Conservation (phyloP, 2,329 filamentous ascomycete genomes). For the Pseudogymnoascus sp. region DNA sequence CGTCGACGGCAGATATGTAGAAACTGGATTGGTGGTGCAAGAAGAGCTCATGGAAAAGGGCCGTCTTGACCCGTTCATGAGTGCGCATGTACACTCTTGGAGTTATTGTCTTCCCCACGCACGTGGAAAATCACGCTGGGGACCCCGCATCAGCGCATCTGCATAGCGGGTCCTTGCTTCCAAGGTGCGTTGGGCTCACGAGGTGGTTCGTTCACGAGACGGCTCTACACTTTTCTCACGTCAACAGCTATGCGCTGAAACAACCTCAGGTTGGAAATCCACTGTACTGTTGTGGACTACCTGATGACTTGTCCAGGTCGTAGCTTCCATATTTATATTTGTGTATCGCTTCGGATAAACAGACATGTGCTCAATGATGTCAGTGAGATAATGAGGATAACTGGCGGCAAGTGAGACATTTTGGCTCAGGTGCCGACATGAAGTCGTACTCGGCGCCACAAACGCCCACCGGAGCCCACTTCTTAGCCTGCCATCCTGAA, state of each 20-base stretch:
- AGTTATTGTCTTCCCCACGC: neutral
- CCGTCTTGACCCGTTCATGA: neutral
- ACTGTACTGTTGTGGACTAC: neutral
- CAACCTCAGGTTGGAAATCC: neutral
- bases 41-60: neutral
- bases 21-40: neutral
- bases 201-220: neutral
- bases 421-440: conserved; percentile 4
- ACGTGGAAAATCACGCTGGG: conserved; percentile 3
- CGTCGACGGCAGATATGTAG: neutral
- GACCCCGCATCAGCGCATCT: neutral
- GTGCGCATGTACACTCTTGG: no score
- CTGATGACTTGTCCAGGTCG: conserved; percentile 1
- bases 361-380: conserved; percentile 2
- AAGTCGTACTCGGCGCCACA: neutral
- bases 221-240: neutral
- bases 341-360: neutral
- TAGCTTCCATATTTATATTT: neutral
- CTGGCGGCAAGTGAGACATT: neutral
- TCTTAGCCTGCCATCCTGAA: neutral
- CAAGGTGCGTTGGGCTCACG: neutral
- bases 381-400: neutral
- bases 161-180: neutral
- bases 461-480: neutral
- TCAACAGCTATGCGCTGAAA: neutral